phyloP scores from a whole-genome alignment of 2,329 filamentous ascomycete species.

The Aspergillus glaucus region DNA sequence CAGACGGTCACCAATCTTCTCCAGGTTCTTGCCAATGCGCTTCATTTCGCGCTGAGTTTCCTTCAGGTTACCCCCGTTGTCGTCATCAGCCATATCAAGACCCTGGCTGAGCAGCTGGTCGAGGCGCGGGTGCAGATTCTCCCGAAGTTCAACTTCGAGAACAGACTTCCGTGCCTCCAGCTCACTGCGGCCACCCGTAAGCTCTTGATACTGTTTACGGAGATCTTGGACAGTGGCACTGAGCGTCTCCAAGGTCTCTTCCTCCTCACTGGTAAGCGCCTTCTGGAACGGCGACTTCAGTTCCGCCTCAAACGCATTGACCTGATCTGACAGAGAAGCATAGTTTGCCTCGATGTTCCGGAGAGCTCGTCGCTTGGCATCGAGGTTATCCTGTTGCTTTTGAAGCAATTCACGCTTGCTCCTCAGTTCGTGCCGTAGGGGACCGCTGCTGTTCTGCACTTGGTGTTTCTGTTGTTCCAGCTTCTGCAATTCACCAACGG shows the following conservation, averaged over 20 bases:
- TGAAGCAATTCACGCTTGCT: constrained; percentile 69
- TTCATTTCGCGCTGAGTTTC: constrained; percentile 77
- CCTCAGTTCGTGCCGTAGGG: constrained; percentile 69
- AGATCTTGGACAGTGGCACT: constrained; percentile 65
- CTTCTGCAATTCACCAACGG: constrained; percentile 78
- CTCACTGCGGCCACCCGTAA: constrained; percentile 67
- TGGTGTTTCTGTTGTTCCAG: constrained; percentile 70
- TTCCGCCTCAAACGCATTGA: constrained; percentile 73
- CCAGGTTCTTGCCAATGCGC: constrained; percentile 64
- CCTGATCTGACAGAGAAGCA: constrained; percentile 67
- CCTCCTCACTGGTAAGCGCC: constrained; percentile 73
- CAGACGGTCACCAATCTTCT: constrained; percentile 62
- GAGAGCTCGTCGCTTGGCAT: constrained; percentile 58
- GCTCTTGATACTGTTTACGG: constrained; percentile 67
- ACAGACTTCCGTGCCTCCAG: constrained; percentile 75
- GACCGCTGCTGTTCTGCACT: constrained; percentile 74
- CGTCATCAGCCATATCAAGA: constrained; percentile 58
- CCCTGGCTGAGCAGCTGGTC: constrained; percentile 77
- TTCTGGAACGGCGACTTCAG: constrained; percentile 87
- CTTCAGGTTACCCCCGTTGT: constrained; percentile 58
- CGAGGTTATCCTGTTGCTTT: constrained; percentile 65
- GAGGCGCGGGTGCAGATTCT: constrained; percentile 78
- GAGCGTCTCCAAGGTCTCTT: constrained; percentile 68
- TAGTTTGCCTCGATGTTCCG: constrained; percentile 69
- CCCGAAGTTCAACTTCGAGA: constrained; percentile 79